phyloP scores from a whole-genome alignment of 1,284 basidiomycete species.

The Rhodotorula sp. region DNA sequence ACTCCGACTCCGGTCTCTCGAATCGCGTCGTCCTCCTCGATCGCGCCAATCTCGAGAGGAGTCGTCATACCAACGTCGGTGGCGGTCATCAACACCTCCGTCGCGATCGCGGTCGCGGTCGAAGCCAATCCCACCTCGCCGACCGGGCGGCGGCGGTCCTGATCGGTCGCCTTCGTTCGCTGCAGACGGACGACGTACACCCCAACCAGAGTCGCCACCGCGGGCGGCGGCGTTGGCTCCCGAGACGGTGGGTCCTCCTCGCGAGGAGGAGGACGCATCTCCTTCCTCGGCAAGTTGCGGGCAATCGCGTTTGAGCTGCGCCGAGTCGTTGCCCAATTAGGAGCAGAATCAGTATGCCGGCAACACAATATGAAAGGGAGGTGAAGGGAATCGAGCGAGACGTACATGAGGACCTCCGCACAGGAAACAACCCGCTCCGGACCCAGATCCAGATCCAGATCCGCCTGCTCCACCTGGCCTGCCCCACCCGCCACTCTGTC shows the following conservation, averaged over 20 bases:
- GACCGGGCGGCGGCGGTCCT: background rate
- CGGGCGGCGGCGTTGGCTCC: slow-evolving; percentile 35
- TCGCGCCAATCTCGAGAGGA: background rate
- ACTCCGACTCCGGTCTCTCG: background rate
- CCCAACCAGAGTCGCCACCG: slow-evolving; percentile 1
- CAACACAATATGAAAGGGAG: too few species aligned
- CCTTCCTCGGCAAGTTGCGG: slow-evolving; percentile 36
- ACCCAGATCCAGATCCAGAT: slow-evolving; percentile 51
- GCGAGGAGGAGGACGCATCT: slow-evolving; percentile 6
- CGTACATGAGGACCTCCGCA: slow-evolving; percentile 55
- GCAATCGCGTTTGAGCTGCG: slow-evolving; percentile 48
- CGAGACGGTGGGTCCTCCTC: slow-evolving; percentile 9
- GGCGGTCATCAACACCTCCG: background rate
- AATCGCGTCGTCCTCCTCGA: background rate
- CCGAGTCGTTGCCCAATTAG: too few species aligned
- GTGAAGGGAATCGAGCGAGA: background rate
- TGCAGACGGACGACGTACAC: background rate
- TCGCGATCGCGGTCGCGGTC: background rate
- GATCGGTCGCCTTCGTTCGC: slow-evolving; percentile 10
- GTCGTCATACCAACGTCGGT: background rate
- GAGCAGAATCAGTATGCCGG: too few species aligned
- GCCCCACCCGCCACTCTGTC: slow-evolving; percentile 60
- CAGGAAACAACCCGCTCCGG: slow-evolving; percentile 67
- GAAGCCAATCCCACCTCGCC: slow-evolving; percentile 7
- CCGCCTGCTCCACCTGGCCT: slow-evolving; percentile 47